These are phyloP conservation scores for Cryptosporidium muris DNA, from an alignment of 169 alveolate species.

Conservation along the genomic window DNA sequence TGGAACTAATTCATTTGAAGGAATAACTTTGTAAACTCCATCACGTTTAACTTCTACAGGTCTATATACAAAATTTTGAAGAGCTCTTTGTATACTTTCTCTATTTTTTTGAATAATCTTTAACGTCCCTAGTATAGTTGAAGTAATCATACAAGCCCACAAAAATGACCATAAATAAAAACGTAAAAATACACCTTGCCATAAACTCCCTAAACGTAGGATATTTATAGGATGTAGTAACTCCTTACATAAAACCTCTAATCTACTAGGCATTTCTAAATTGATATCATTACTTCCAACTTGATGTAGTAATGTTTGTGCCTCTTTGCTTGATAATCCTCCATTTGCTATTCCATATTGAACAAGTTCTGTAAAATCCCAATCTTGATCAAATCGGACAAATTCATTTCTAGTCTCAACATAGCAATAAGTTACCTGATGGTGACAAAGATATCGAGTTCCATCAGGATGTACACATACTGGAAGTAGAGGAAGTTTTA, in stretches of 20 bases:
- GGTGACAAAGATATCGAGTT: slow-evolving; percentile 22
- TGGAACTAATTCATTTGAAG: slow-evolving; percentile 60
- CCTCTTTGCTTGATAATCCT: slow-evolving; percentile 13
- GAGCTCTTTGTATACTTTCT: slow-evolving; percentile 40
- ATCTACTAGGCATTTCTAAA: slow-evolving; percentile 29
- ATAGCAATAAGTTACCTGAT: slow-evolving; percentile 47
- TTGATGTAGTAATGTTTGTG: not conserved
- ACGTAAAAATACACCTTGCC: slow-evolving; percentile 59
- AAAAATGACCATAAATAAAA: slow-evolving; percentile 46
- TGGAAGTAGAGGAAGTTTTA: slow-evolving; percentile 5
- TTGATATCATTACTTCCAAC: slow-evolving; percentile 39
- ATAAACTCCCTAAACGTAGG: slow-evolving; percentile 41
- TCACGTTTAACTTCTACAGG: slow-evolving; percentile 29
- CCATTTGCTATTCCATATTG: not conserved
- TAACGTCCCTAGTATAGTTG: slow-evolving; percentile 26
- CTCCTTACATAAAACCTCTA: slow-evolving; percentile 11
- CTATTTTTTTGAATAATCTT: slow-evolving; percentile 15
- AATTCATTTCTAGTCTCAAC: slow-evolving; percentile 33
- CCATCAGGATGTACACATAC: slow-evolving; percentile 10
- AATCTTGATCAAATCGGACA: slow-evolving; percentile 26
- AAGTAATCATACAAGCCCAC: slow-evolving; percentile 17
- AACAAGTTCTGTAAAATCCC: not conserved
- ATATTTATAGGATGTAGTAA: slow-evolving; percentile 41
- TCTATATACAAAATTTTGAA: slow-evolving; percentile 40
- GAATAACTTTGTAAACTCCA: slow-evolving; percentile 15